Evolutionary conservation across 352 stramenopile species (phyloP), one percentile per base, ranked within the genome.

Genomic region (Pythium insidiosum): DNA sequence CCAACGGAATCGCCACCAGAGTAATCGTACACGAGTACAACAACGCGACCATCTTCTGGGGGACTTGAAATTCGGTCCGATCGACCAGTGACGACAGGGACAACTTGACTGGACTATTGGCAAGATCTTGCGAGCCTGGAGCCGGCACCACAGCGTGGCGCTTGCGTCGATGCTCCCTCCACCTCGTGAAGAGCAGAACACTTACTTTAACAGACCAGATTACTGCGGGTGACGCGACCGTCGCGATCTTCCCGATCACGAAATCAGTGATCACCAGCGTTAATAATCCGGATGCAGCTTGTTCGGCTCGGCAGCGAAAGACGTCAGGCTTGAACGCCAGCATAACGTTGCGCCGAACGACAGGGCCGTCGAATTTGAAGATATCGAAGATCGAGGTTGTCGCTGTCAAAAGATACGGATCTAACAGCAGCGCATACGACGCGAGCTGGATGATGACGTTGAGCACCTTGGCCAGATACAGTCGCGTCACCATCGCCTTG

Each of bases 381-480:
- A 69, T 6, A n/a, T 59, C 46, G 21, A 67, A 19, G 35, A 80
- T 44, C 11, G 42, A 68, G 38, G 63, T 47, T 4, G 37, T 65
- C 0, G 50, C 61, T 1, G 74, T 81, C 22, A 82, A 60, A 38
- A 91, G 28, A 23, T 75, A 74, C 15, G 80, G 80, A 16, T 90
- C 68, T 6, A 89, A 40, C 6, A 92, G 55, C 20, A 88, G 50
- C 18, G 61, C 60, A 47, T 82, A 88, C 19, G 80, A 89, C 44
- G 77, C 73, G 20, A 92, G 34, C 48, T 92, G 80, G 37, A 92
- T 88, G 13, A 88, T 30, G 1, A 86, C 73, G 40, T 92, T 92
- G 15, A 92, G 60, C 20, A 86, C 74, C 52, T 92, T 89, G n/a
- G 80, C 74, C 33, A 92, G 34, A 39, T 88, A 92, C 31, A 92